A percentile compares a stretch with the other conserved stretches of the same genome.
Evolutionary conservation across 2,329 filamentous ascomycete genomes (phyloP).

Genomic region (Colletotrichum chlorophyti): DNA sequence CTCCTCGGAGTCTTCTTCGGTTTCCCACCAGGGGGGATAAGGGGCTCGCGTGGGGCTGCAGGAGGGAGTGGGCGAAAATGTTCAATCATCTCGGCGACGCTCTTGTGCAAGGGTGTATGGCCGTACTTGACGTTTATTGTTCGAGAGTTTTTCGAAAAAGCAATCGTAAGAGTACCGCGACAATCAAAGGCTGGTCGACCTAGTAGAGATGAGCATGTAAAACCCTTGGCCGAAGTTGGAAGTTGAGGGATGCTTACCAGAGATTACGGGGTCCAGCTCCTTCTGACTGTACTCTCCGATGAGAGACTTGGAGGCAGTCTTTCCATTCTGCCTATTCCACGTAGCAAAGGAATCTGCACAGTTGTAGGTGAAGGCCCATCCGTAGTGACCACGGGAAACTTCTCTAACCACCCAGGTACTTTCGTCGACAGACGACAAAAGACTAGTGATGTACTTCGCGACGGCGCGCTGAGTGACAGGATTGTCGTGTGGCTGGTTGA

Average conservation of each 20-base stretch:
- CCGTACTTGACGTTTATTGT: slow-evolving; percentile 60
- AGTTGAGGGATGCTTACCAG: slow-evolving; percentile 50
- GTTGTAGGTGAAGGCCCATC: slow-evolving; percentile 60
- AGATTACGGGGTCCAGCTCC: slow-evolving; percentile 51
- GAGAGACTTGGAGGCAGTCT: slow-evolving; percentile 44
- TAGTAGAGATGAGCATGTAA: slow-evolving; percentile 32
- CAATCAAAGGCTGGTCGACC: slow-evolving; percentile 67
- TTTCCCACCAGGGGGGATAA: slow-evolving; percentile 31
- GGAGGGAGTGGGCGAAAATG: slow-evolving; percentile 53
- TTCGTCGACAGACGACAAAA: slow-evolving; percentile 51
- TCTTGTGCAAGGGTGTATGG: slow-evolving; percentile 63
- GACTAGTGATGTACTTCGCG: slow-evolving; percentile 53
- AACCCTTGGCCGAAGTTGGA: too few species aligned
- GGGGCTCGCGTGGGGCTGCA: slow-evolving; percentile 34
- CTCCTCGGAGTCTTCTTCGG: slow-evolving; percentile 37
- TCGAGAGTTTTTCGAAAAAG: slow-evolving; percentile 55
- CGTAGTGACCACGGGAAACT: slow-evolving; percentile 51
- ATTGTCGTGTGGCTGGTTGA: slow-evolving; percentile 56
- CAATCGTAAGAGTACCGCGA: slow-evolving; percentile 55
- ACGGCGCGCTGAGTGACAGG: slow-evolving; percentile 56
- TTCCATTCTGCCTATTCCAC: slow-evolving; percentile 56
- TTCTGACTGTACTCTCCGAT: slow-evolving; percentile 58
- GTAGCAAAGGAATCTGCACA: slow-evolving; percentile 60
- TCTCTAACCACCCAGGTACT: slow-evolving; percentile 56
- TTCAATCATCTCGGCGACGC: slow-evolving; percentile 56